phyloP scores from a whole-genome alignment of 805 yeast species.

The Metschnikowia anglica region DNA sequence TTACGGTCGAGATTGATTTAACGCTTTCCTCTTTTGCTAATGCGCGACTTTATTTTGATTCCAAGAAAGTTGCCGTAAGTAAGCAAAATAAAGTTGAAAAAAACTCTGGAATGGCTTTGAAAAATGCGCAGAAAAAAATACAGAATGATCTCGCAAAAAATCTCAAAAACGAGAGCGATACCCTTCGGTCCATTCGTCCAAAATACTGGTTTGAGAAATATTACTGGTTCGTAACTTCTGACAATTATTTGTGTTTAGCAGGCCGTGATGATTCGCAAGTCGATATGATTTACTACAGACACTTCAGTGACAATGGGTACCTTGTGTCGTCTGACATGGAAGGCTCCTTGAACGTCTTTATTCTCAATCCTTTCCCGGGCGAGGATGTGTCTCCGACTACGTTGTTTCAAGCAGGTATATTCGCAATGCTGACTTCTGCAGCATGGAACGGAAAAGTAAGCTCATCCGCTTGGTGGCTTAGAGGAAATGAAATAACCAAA shows the following conservation, averaged over 20 bases:
- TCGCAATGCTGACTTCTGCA: constrained; percentile 73
- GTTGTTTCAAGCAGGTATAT: constrained; percentile 83
- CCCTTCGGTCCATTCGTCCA: constrained; percentile 59
- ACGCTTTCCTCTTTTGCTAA: constrained; percentile 81
- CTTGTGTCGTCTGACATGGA: constrained; percentile 74
- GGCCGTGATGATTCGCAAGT: constrained; percentile 81
- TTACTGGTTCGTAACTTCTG: constrained; percentile 90
- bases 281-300: constrained; percentile 76
- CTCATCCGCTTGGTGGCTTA: constrained; percentile 84
- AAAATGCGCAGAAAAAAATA: constrained; percentile 78
- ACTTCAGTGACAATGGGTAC: constrained; percentile 70
- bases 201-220: constrained; percentile 93
- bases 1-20: constrained; percentile 66
- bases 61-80: constrained; percentile 69
- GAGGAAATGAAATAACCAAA: constrained; percentile 66
- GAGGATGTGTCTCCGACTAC: constrained; percentile 83
- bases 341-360: constrained; percentile 71
- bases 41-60: constrained; percentile 76
- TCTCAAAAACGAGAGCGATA: constrained; percentile 51
- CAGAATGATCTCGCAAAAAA: constrained; percentile 65
- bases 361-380: constrained; percentile 73
- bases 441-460: constrained; percentile 90
- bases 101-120: constrained; percentile 73
- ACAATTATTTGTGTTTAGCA: constrained; percentile 80
- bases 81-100: constrained; percentile 81